Evolutionary conservation across 1,284 basidiomycete genomes (phyloP).

Genomic region (Ceratobasidium sp.): DNA sequence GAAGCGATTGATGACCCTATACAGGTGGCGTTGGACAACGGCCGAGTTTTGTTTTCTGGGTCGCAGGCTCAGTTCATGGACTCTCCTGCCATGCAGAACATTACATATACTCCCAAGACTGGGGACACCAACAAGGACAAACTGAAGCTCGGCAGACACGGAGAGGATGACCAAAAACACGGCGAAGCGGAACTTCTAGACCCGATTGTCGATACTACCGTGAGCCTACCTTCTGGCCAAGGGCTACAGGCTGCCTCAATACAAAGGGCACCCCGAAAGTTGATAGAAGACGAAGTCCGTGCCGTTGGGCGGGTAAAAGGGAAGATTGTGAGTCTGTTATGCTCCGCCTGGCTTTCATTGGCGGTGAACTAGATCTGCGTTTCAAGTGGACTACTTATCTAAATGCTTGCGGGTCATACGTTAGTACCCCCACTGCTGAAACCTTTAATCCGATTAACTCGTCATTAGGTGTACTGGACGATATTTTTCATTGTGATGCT

Average conservation of each 20-base stretch:
- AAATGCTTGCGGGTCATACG: slow-evolving; percentile 66
- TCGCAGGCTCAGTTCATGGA: slow-evolving; percentile 71
- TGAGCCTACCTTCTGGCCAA: too few relatives aligned
- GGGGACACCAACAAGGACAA: too few relatives aligned
- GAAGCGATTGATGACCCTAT: slow-evolving; percentile 47
- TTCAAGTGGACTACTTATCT: slow-evolving; percentile 78
- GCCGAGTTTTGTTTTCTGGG: slow-evolving; percentile 80
- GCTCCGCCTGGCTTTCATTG: too few relatives aligned
- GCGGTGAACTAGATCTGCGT: too few relatives aligned
- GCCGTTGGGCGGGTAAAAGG: slow-evolving; percentile 83
- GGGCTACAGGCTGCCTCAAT: too few relatives aligned
- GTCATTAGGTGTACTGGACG: slow-evolving; percentile 69
- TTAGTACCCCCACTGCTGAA: not conserved
- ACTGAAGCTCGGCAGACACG: too few relatives aligned
- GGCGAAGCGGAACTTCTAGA: too few relatives aligned
- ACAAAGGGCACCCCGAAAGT: slow-evolving; percentile 72
- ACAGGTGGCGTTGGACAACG: slow-evolving; percentile 81
- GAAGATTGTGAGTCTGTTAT: slow-evolving; percentile 60
- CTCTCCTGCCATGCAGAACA: slow-evolving; percentile 71
- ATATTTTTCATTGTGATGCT: slow-evolving; percentile 69
- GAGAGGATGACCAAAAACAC: too few relatives aligned
- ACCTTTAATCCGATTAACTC: too few relatives aligned
- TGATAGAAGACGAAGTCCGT: slow-evolving; percentile 90
- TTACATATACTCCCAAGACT: slow-evolving; percentile 65
- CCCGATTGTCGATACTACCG: too few relatives aligned